These are phyloP conservation scores for Cystobasidium onofrii DNA, from an alignment of 768 basidiomycete genomes.

Conservation along the genomic window DNA sequence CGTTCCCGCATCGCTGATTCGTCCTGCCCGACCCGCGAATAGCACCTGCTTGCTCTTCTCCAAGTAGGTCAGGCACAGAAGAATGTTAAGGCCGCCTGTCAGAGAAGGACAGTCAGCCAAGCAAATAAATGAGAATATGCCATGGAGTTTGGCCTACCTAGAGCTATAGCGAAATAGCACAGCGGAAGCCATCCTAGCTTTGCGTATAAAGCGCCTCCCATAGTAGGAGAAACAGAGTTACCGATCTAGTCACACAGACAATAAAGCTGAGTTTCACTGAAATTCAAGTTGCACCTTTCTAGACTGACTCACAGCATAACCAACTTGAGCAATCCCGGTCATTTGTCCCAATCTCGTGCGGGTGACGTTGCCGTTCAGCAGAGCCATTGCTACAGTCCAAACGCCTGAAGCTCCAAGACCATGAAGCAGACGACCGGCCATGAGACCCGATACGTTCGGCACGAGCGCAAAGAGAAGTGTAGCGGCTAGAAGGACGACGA, in stretches of 20 bases:
- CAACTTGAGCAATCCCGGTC: background rate
- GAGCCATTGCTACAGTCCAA: background rate
- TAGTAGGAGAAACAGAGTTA: background rate
- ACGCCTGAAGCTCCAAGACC: slow-evolving; percentile 7
- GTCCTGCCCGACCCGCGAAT: too few species aligned
- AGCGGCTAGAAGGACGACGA: background rate
- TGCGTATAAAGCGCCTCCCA: slow-evolving; percentile 8
- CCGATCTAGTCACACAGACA: slow-evolving; percentile 22
- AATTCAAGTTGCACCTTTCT: too few species aligned
- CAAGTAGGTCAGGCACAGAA: background rate
- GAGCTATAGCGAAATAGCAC: background rate
- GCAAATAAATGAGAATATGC: background rate
- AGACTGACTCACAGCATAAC: background rate
- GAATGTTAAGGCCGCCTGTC: background rate
- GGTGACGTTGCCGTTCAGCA: background rate
- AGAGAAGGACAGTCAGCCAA: background rate
- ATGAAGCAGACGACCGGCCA: background rate
- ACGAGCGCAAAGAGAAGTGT: background rate
- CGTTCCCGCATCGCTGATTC: background rate
- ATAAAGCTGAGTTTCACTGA: too few species aligned
- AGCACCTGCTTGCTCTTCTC: background rate
- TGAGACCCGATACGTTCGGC: background rate
- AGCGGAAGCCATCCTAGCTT: slow-evolving; percentile 8
- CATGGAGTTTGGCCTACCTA: background rate
- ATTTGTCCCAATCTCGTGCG: background rate